phyloP scores from a whole-genome alignment of 768 basidiomycete species.

The Lentinula boryana region DNA sequence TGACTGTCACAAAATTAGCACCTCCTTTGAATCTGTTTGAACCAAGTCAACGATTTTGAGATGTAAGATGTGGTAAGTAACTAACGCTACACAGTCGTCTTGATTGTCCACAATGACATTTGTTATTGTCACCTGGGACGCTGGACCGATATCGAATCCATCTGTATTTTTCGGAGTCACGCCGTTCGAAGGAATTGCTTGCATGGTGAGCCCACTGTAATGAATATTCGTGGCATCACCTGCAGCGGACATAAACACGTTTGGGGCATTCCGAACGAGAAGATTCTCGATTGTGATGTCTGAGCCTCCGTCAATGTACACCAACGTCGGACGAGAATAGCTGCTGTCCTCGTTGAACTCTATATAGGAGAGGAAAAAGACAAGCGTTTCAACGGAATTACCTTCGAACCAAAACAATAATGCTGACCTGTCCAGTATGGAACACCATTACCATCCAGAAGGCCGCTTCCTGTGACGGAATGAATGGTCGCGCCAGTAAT shows the following conservation, averaged over 20 bases:
- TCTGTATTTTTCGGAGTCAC: slow-evolving; percentile 25
- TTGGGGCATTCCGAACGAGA: slow-evolving; percentile 22
- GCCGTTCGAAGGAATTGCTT: slow-evolving; percentile 18
- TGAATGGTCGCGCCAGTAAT: slow-evolving; percentile 19
- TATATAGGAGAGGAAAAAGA: neutral
- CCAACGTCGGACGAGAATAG: slow-evolving; percentile 21
- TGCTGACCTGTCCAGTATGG: slow-evolving; percentile 22
- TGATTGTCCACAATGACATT: slow-evolving; percentile 21
- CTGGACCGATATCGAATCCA: slow-evolving; percentile 23
- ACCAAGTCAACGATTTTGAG: neutral
- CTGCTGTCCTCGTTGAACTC: slow-evolving; percentile 22
- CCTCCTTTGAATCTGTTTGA: slow-evolving; percentile 20
- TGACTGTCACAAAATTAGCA: slow-evolving; percentile 20
- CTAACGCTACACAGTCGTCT: slow-evolving; percentile 22
- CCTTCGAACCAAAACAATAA: neutral
- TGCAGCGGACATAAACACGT: slow-evolving; percentile 24
- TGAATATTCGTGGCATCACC: slow-evolving; percentile 21
- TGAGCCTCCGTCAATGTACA: slow-evolving; percentile 22
- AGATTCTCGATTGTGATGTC: slow-evolving; percentile 22
- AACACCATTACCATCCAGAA: slow-evolving; percentile 24
- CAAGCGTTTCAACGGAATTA: no score
- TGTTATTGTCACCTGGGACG: slow-evolving; percentile 20
- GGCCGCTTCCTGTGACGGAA: slow-evolving; percentile 21
- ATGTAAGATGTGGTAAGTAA: neutral
- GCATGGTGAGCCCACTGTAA: slow-evolving; percentile 18